phyloP scores from a whole-genome alignment of 225 moss, liverwort and hornwort genomes.

The Bryoerythrophyllum caledonicum region DNA sequence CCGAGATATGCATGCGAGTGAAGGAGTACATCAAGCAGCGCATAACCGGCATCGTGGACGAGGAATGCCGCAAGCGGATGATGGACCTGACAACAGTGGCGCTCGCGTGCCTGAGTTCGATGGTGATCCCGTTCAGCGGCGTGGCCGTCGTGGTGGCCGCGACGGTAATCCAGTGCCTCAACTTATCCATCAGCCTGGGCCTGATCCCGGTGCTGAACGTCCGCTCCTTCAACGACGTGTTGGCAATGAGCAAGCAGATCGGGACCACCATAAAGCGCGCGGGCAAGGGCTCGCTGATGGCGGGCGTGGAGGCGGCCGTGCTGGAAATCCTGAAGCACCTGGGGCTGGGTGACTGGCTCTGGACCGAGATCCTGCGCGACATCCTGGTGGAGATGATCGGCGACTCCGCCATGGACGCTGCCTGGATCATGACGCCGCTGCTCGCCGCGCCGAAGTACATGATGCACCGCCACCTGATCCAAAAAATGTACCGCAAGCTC shows the following conservation, averaged over 20 bases:
- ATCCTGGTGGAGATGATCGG: conserved; percentile 30
- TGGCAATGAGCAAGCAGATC: conserved; percentile 36
- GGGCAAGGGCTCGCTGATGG: conserved; percentile 33
- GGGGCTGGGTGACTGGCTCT: conserved; percentile 39
- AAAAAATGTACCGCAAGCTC: conserved; percentile 49
- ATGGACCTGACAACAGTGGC: conserved; percentile 42
- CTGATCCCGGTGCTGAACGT: conserved; percentile 51
- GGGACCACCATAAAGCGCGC: conserved; percentile 36
- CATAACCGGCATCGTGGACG: conserved; percentile 28
- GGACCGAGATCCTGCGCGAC: conserved; percentile 40
- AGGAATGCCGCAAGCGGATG: conserved; percentile 42
- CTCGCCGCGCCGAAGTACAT: conserved; percentile 45
- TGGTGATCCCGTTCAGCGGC: conserved; percentile 48
- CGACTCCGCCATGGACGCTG: conserved; percentile 28
- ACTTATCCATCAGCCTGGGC: conserved; percentile 36
- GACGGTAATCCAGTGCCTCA: conserved; percentile 54
- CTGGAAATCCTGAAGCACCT: conserved; percentile 30
- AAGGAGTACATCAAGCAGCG: conserved; percentile 37
- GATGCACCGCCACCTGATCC: conserved; percentile 49
- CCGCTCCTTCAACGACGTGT: conserved; percentile 37
- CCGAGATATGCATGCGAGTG: conserved; percentile 19
- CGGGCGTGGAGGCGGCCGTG: conserved; percentile 45
- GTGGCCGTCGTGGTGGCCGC: conserved; percentile 55
- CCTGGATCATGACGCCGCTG: conserved; percentile 48
- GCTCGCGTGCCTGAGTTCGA: conserved; percentile 29